phyloP scores from a whole-genome alignment of 768 basidiomycete species.

The Hericium rajendrae region DNA sequence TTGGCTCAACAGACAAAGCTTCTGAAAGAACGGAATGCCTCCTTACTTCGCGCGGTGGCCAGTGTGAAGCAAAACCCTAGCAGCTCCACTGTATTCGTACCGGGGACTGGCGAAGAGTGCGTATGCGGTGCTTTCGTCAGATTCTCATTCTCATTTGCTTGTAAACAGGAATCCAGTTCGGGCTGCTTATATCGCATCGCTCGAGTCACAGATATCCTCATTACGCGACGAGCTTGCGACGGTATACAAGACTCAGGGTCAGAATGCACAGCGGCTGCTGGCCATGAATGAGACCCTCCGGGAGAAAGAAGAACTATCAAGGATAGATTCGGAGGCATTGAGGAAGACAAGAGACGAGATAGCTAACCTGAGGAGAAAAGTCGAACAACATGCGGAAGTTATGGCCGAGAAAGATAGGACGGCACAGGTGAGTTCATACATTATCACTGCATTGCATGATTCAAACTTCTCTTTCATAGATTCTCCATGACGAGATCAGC shows the following conservation, averaged over 20 bases:
- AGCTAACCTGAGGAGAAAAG: conserved; percentile 57
- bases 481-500: conserved; percentile 90
- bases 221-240: conserved; percentile 88
- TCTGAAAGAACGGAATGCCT: conserved; percentile 86
- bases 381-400: conserved; percentile 75
- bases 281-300: conserved; percentile 92
- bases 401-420: conserved; percentile 86
- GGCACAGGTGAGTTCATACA: conserved; percentile 51
- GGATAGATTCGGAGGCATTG: conserved; percentile 73
- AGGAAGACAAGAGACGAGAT: conserved; percentile 73
- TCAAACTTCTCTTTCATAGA: conserved; percentile 34
- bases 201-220: conserved; percentile 89
- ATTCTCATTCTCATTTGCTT: not conserved
- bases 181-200: conserved; percentile 80
- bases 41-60: conserved; percentile 75
- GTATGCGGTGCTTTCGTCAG: conserved; percentile 19
- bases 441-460: not conserved
- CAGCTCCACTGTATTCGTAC: conserved; percentile 51
- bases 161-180: conserved; percentile 66
- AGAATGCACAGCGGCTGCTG: conserved; percentile 87
- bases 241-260: conserved; percentile 92
- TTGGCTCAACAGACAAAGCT: conserved; percentile 88
- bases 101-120: conserved; percentile 64
- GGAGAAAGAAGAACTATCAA: conserved; percentile 82
- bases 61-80: conserved; percentile 56